Evolutionary conservation across 2,329 filamentous ascomycete genomes (phyloP).

Genomic region (Aspergillus fructus): DNA sequence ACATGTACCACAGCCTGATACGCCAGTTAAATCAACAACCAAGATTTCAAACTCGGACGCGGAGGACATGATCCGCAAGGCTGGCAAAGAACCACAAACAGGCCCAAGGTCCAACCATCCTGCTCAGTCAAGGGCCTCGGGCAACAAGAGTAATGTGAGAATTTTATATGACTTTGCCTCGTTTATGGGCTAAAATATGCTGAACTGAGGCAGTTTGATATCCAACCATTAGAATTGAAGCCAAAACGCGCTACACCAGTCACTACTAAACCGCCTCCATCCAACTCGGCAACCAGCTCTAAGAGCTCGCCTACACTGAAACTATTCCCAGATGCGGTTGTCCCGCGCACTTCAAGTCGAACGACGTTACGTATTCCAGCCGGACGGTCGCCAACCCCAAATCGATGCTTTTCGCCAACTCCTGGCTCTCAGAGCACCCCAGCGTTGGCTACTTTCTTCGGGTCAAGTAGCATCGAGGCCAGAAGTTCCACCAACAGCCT

Average conservation of each 20-base stretch:
- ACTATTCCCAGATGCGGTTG: slow-evolving; percentile 34
- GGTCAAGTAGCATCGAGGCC: slow-evolving; percentile 1
- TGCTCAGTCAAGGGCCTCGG: neutral
- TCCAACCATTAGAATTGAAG: neutral
- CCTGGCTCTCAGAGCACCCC: slow-evolving; percentile 4
- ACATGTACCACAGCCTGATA: neutral
- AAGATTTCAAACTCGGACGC: neutral
- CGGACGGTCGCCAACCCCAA: slow-evolving; percentile 13
- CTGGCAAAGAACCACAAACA: neutral
- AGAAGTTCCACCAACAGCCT: neutral
- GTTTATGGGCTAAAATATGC: neutral
- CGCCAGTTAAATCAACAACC: neutral
- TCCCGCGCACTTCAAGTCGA: slow-evolving; percentile 32
- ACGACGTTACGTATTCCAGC: slow-evolving; percentile 25
- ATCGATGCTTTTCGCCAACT: slow-evolving; percentile 5
- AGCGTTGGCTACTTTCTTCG: neutral
- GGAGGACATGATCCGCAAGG: neutral
- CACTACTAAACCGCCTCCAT: neutral
- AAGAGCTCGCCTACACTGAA: slow-evolving; percentile 23
- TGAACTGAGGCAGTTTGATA: slow-evolving; percentile 10
- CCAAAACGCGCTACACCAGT: neutral
- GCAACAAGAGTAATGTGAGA: slow-evolving; percentile 9
- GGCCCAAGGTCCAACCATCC: neutral
- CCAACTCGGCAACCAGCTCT: slow-evolving; percentile 13
- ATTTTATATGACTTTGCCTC: neutral